Evolutionary conservation across 2,329 filamentous ascomycete genomes (phyloP).

Genomic region (Thermothelomyces thermophilus): DNA sequence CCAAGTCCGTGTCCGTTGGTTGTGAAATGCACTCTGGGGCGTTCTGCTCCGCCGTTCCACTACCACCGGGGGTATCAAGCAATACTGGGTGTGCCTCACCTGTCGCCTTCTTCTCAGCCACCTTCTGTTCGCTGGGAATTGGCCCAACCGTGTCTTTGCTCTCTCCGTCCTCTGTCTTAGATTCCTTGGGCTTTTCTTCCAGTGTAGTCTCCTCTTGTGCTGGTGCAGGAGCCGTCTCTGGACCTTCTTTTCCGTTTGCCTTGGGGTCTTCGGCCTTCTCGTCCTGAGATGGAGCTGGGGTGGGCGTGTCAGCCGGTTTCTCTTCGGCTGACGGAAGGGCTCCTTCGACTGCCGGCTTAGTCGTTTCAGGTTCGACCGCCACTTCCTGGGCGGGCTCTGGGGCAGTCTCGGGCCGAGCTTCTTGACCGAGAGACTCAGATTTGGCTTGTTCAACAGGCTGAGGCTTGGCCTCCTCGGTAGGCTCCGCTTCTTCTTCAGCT

Average conservation of each 20-base stretch:
- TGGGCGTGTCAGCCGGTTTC: background rate
- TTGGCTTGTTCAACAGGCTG: background rate
- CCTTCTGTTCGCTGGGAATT: conserved; percentile 20
- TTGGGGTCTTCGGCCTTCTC: too few relatives aligned
- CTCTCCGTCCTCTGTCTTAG: conserved; percentile 18
- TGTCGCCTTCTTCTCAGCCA: conserved; percentile 23
- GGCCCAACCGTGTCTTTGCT: conserved; percentile 31
- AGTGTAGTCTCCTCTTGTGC: background rate
- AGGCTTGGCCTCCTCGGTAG: background rate
- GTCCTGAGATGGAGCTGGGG: too few relatives aligned
- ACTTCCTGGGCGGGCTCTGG: conserved; percentile 4
- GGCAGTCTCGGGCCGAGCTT: conserved; percentile 1
- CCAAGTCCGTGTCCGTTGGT: conserved; percentile 23
- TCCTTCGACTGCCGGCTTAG: conserved; percentile 3
- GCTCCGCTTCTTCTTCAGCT: background rate
- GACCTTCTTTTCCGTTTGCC: too few relatives aligned
- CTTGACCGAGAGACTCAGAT: background rate
- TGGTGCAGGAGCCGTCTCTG: conserved; percentile 1
- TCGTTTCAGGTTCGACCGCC: background rate
- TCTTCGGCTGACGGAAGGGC: background rate
- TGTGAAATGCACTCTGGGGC: conserved; percentile 25
- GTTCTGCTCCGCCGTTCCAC: conserved; percentile 21
- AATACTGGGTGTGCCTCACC: conserved; percentile 29
- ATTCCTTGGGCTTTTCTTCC: conserved; percentile 10
- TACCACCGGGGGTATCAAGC: conserved; percentile 26